Conservation (phyloP, 2,329 filamentous ascomycete genomes). For the Neopestalotiopsis sp. region DNA sequence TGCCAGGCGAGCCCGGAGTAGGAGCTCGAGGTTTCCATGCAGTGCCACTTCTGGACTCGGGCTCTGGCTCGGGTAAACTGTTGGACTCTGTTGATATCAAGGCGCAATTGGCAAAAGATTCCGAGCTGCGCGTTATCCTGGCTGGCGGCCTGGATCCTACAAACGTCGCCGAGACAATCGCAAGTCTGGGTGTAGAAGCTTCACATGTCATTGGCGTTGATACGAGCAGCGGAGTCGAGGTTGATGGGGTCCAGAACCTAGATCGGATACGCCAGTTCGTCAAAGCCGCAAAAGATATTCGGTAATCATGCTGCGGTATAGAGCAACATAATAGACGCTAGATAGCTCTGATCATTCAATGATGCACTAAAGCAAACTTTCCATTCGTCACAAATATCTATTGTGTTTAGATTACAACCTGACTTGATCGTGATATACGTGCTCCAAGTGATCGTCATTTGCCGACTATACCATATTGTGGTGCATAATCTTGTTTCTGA, state of each 20-base stretch:
- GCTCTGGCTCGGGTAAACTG: slow-evolving; percentile 80
- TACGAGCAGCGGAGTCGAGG: slow-evolving; percentile 93
- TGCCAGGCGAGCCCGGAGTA: slow-evolving; percentile 75
- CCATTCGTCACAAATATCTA: no score
- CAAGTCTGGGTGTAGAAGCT: slow-evolving; percentile 63
- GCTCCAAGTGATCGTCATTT: no score
- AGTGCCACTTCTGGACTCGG: slow-evolving; percentile 85
- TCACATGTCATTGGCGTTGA: slow-evolving; percentile 81
- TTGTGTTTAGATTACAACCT: no score
- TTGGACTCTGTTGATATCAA: slow-evolving; percentile 76
- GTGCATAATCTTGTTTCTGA: no score
- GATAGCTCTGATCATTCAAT: not conserved
- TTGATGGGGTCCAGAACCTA: slow-evolving; percentile 78
- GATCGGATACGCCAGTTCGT: slow-evolving; percentile 84
- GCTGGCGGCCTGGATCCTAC: slow-evolving; percentile 84
- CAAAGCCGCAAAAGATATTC: slow-evolving; percentile 66
- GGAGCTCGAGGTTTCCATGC: slow-evolving; percentile 80
- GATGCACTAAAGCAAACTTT: no score
- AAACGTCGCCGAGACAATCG: slow-evolving; percentile 75
- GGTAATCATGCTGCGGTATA: not conserved
- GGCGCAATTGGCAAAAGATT: slow-evolving; percentile 68
- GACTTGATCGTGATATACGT: no score
- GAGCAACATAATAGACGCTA: not conserved
- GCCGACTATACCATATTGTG: no score
- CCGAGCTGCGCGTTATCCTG: slow-evolving; percentile 76